Percentiles rank a stretch among this genome's conserved stretches.
phyloP scores from a whole-genome alignment of 371 early-diverging fungal species.

The Circinella umbellata region DNA sequence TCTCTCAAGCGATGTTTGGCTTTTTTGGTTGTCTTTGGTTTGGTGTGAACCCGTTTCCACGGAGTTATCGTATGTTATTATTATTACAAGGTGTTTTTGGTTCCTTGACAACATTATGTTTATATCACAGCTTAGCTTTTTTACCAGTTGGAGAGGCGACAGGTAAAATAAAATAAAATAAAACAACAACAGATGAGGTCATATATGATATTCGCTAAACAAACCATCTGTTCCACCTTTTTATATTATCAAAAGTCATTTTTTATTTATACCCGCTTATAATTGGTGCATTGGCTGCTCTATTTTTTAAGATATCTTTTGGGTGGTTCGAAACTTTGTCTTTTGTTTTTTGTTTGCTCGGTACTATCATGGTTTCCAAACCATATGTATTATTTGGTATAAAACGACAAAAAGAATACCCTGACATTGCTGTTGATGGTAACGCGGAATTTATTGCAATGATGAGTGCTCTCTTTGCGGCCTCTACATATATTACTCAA shows the following conservation, averaged over 20 bases:
- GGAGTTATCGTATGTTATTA: conserved; percentile 59
- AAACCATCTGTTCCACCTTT: not conserved
- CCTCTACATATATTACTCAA: no score
- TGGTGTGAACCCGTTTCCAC: conserved; percentile 53
- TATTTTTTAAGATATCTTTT: conserved; percentile 66
- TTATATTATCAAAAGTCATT: not conserved
- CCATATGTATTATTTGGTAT: conserved; percentile 61
- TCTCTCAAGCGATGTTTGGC: conserved; percentile 65
- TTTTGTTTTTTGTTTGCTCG: conserved; percentile 60
- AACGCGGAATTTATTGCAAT: conserved; percentile 28
- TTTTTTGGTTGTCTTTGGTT: conserved; percentile 54
- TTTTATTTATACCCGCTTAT: conserved; percentile 56
- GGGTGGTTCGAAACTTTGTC: conserved; percentile 57
- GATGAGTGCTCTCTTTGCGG: no score
- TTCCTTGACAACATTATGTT: conserved; percentile 64
- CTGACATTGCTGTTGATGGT: conserved; percentile 2
- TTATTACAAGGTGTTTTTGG: conserved; percentile 55
- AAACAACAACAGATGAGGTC: no score
- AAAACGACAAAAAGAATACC: not conserved
- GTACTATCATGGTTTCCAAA: conserved; percentile 65
- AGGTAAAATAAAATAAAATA: conserved; percentile 40
- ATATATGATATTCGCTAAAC: not conserved
- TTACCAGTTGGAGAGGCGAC: conserved; percentile 78
- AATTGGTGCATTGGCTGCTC: conserved; percentile 66
- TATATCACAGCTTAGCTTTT: conserved; percentile 69